Evolutionary conservation across 2,329 filamentous ascomycete species (phyloP).

Genomic region (Rosellinia necatrix): DNA sequence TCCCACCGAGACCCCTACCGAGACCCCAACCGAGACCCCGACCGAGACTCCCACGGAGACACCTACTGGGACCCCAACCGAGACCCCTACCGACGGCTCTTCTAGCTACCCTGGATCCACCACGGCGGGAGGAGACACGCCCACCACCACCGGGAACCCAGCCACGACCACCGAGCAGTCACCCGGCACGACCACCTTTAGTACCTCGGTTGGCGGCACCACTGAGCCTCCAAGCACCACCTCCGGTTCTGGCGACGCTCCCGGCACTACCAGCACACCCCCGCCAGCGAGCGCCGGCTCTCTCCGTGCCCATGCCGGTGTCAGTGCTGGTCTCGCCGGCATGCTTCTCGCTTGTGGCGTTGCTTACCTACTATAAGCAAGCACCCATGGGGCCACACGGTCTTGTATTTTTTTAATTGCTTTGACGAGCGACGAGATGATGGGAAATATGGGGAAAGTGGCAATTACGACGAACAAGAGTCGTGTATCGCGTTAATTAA

Average conservation of each 20-base stretch:
- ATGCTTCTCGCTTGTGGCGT: constrained; percentile 29
- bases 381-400: not conserved
- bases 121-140: not conserved
- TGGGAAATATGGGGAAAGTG: constrained; percentile 5
- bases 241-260: not conserved
- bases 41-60: not conserved
- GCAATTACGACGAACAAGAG: not conserved
- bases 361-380: constrained; percentile 33
- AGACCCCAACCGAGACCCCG: not conserved
- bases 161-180: not conserved
- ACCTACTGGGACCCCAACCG: not conserved
- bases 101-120: constrained; percentile 15
- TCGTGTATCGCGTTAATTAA: constrained; percentile 7
- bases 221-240: constrained; percentile 14
- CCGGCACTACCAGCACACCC: constrained; percentile 9
- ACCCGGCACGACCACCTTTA: constrained; percentile 10
- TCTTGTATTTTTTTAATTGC: too few relatives aligned
- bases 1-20: constrained; percentile 5
- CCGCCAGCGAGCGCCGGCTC: constrained; percentile 25
- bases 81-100: not conserved
- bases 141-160: constrained; percentile 9
- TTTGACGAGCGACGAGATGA: not conserved
- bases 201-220: constrained; percentile 7
- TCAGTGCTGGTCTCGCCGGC: constrained; percentile 28
- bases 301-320: constrained; percentile 18